phyloP scores from a whole-genome alignment of 495 filamentous ascomycete species.

The Aspergillus asperescens region DNA sequence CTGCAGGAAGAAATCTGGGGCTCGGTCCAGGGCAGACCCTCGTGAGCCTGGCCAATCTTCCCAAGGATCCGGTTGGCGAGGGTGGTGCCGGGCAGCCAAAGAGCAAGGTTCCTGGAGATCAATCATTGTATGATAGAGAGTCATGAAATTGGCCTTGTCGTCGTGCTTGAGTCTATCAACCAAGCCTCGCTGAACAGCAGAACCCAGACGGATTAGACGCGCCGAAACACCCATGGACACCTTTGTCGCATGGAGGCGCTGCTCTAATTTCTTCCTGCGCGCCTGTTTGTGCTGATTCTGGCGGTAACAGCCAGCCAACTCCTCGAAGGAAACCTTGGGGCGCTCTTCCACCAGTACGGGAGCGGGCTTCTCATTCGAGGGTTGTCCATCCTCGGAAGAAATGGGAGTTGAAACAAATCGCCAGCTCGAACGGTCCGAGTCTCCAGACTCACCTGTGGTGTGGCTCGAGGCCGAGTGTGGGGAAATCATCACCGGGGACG shows the following conservation, averaged over 20 bases:
- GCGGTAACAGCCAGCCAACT: slow-evolving; percentile 38
- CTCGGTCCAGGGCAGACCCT: slow-evolving; percentile 33
- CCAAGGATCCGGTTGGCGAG: slow-evolving; percentile 38
- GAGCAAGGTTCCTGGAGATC: slow-evolving; percentile 85
- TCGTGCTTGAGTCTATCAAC: slow-evolving; percentile 85
- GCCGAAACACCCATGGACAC: slow-evolving; percentile 74
- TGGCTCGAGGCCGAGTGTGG: slow-evolving; percentile 12
- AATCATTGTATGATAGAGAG: slow-evolving; percentile 80
- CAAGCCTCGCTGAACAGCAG: slow-evolving; percentile 72
- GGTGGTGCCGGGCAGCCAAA: slow-evolving; percentile 47
- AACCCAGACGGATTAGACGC: slow-evolving; percentile 71
- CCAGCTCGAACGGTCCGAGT: slow-evolving; percentile 36
- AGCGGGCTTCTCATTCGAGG: slow-evolving; percentile 6
- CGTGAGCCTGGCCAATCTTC: slow-evolving; percentile 31
- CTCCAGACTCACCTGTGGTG: slow-evolving; percentile 39
- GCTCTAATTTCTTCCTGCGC: slow-evolving; percentile 38
- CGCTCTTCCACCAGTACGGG: slow-evolving; percentile 20
- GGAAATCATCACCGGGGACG: slow-evolving; percentile 13
- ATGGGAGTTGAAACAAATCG: slow-evolving; percentile 23
- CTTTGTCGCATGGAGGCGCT: slow-evolving; percentile 39
- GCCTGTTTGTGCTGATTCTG: slow-evolving; percentile 41
- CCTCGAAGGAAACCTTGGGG: slow-evolving; percentile 39
- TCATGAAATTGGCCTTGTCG: slow-evolving; percentile 83
- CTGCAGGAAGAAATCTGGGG: slow-evolving; percentile 72
- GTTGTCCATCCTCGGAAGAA: slow-evolving; percentile 20